Base-by-base conservation (phyloP, 2,329 filamentous ascomycete species). In the Sordariomycetes sp. region DNA sequence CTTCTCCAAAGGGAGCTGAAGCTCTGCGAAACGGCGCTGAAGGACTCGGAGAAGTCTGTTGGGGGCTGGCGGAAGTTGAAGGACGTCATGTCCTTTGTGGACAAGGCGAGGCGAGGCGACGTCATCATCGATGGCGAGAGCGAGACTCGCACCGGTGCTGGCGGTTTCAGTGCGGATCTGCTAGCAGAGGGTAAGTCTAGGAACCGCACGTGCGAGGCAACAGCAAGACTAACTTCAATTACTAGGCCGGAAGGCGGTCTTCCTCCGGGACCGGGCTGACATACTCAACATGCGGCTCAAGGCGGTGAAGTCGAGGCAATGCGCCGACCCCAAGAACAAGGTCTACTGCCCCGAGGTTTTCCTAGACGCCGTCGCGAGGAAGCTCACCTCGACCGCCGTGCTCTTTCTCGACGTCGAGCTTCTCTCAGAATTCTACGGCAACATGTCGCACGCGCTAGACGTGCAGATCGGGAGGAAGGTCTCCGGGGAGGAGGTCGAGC, bases 271-370 rank as follows among this genome's bases (percentile, higher is more conserved):
- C 67, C 86, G 94, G 45, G 85, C 90, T 24, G 87, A 92, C 61
- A 87, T 96, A 57, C 83, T 99, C 68, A 90, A 88, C 68, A 89
- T 97, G 84, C 87, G 94, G 22, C 79, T 97, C 39, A 70, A 88
- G 59, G 94, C 94, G 51, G 79, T 96, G 58, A 94, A 92, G 69
- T 94, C 89, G 17, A 90, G 92, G 69, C 91, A 96, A 72, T 99
- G 94, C 72, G 80, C 84, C 59, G 82, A 76, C 62, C 78, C 86
- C 62, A 86, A 86, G 66, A 96, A 96, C 76, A 96, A 96, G 74
- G 96, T 97, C 73, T 84, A 94, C 73, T 99, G 94, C 67, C 94
- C 94, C 0, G 94, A 99, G 68, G 82, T 99, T 17, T 99, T 99
- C 75, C 82, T 99, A n/a, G 91, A 99, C 65, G 90, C 95, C 2